Base-by-base conservation (phyloP, 495 filamentous ascomycete genomes). In the Parathielavia hyrcaniae region DNA sequence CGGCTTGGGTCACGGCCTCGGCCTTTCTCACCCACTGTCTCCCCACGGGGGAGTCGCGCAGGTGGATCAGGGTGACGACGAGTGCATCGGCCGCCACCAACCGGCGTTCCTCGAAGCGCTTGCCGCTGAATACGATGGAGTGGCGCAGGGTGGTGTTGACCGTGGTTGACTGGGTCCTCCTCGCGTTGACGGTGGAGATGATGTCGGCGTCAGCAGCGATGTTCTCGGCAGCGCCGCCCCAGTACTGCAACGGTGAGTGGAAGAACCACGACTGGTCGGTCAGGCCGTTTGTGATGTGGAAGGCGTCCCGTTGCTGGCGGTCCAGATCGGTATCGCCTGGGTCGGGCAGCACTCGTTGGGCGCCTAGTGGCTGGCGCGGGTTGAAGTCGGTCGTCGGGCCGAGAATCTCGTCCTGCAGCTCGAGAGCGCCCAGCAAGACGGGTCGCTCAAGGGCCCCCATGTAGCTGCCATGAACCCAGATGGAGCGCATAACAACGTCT, bases 181-280 rank as follows among this genome's bases (percentile, higher is more conserved):
- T 76, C 39, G 75, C 63, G 59, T 89, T 89, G 62, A 89, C 83
- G 4, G 86, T 89, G 10, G 69, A 67, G 10, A 87, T 67, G 35
- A 88, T 75, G 65, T 88, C 77, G 5, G 61, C 17, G 63, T 90
- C 86, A 36, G 65, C 65, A 26, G 74, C 65, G 53, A 90, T 79
- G 7, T 72, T 72, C 1, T 75, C 67, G 19, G 72, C 62, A 14
- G 82, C 86, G 61, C 83, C 85, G 41, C 81, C 81, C 86, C 86
- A 90, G 64, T 88, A 88, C 68, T 87, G 80, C 22, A 90, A 69
- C 22, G 86, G 86, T 12, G 86, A 88, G 63, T 90, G 86, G 61
- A 85, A 86, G 59, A 85, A 84, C 78, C 79, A 81, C 3, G 79
- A 78, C 35, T 79, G 68, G 58, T 78, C 72, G 16, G 72, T 80